Base-by-base conservation (phyloP, 495 filamentous ascomycete species). In the Lasiosphaeria hispida region DNA sequence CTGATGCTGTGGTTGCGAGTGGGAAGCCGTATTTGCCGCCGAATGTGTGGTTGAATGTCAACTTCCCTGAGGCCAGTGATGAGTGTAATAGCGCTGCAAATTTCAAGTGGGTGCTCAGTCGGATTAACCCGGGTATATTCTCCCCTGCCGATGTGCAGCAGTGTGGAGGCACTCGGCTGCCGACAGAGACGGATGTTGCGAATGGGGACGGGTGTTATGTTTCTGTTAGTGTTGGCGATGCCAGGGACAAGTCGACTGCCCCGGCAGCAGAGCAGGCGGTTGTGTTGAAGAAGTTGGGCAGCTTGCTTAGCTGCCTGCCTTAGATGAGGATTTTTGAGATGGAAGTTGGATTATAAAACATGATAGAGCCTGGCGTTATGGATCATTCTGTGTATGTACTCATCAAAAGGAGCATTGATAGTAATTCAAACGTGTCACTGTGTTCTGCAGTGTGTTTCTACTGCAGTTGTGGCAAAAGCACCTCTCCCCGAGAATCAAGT, bases 31-130 rank as follows among this genome's bases (percentile, higher is more conserved):
- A 85, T 53, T 73, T 88, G 1, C 84, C 85, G 0, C 55, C 69
- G 0, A 72, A 79, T 44, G 73, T 80, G 10, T 89, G 77, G 77
- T 75, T 89, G 45, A 88, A 88, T 57, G 84, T 88, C 51, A 88
- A 89, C 67, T 88, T 84, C 63, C 80, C 80, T 2, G 68, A 70
- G 10, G 77, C 84, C 10, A 70, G 63, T 2, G 73, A 69, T 3
- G 66, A 68, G 39, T 87, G 86, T 65, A 71, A 65, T 2, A 67
- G 63, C 5, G 63, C 75, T 0, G 63, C 69, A 5, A 72, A 85
- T 43, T 85, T 85, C 70, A 77, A 77, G 48, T 89, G 83, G 62
- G 78, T 88, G 1, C 63, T 88, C 19, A 83, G 77, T 44, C 72
- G 85, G 13, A 85, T 88, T 61, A 77, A 83, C 55, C 57, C 72